These are phyloP conservation scores for Lentinula sp. DNA, from an alignment of 768 basidiomycete genomes.

Conservation along the genomic window DNA sequence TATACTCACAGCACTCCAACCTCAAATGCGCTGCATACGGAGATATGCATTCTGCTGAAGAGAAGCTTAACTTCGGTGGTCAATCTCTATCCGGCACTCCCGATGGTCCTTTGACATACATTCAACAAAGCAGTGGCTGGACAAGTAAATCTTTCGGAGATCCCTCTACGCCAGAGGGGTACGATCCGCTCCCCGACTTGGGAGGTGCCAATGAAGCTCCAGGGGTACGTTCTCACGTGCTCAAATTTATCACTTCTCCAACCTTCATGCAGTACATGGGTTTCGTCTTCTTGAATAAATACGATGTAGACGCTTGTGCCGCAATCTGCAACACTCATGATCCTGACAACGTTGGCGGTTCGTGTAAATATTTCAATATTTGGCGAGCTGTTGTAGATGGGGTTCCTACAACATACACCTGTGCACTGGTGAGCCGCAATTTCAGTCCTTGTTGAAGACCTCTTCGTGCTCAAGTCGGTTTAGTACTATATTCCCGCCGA, in stretches of 20 bases:
- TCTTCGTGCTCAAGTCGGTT: background rate
- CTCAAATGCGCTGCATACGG: conserved; percentile 43
- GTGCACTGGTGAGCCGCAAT: conserved; percentile 25
- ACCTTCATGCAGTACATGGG: conserved; percentile 35
- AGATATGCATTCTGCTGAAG: conserved; percentile 33
- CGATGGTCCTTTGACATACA: conserved; percentile 31
- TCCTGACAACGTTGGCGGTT: conserved; percentile 34
- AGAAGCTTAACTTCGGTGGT: conserved; percentile 41
- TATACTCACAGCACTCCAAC: conserved; percentile 32
- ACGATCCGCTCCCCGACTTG: conserved; percentile 37
- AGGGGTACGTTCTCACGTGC: conserved; percentile 23
- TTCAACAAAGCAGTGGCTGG: conserved; percentile 38
- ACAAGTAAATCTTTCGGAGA: conserved; percentile 29
- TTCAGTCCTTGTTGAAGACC: background rate
- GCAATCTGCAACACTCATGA: conserved; percentile 36
- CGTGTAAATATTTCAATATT: conserved; percentile 48
- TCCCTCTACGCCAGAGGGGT: conserved; percentile 35
- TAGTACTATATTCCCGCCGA: conserved; percentile 39
- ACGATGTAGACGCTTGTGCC: conserved; percentile 41
- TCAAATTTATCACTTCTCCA: background rate
- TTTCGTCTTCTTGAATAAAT: conserved; percentile 42
- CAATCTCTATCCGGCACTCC: conserved; percentile 29
- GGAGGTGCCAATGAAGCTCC: conserved; percentile 42
- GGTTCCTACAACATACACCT: conserved; percentile 41
- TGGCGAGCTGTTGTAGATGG: conserved; percentile 44